Percentiles rank a stretch among this genome's conserved stretches.
These are phyloP conservation scores for Hymenoscyphus scutula DNA, from an alignment of 2,329 filamentous ascomycete genomes.

Conservation along the genomic window DNA sequence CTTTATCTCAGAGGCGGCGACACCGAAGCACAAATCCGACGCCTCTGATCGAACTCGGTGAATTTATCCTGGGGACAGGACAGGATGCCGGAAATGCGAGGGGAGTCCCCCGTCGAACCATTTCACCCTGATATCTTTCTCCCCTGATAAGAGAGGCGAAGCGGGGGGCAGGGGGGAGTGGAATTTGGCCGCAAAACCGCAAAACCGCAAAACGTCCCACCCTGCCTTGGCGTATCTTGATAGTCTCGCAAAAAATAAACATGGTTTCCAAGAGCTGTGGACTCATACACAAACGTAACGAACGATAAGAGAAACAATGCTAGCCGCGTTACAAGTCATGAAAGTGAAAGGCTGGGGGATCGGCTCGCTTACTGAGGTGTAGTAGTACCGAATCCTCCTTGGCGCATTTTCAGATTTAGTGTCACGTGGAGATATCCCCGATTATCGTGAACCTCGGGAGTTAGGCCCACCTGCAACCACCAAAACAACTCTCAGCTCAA, in stretches of 20 bases:
- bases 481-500: background rate
- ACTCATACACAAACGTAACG: background rate
- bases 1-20: background rate
- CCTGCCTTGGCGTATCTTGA: background rate
- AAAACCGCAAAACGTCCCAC: background rate
- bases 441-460: slow-evolving; percentile 2
- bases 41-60: slow-evolving; percentile 1
- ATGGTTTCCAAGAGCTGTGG: background rate
- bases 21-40: background rate
- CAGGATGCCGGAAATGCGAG: background rate
- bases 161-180: background rate
- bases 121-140: background rate
- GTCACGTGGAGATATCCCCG: background rate
- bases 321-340: background rate
- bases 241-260: background rate
- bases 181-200: background rate
- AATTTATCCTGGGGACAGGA: background rate
- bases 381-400: no score
- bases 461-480: background rate
- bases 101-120: no score
- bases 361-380: background rate
- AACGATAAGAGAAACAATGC: background rate
- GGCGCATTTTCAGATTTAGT: background rate
- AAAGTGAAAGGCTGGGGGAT: background rate
- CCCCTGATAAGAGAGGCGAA: slow-evolving; percentile 3